Base-by-base conservation (phyloP, 352 stramenopile species). In the Globisporangium sylvaticum region DNA sequence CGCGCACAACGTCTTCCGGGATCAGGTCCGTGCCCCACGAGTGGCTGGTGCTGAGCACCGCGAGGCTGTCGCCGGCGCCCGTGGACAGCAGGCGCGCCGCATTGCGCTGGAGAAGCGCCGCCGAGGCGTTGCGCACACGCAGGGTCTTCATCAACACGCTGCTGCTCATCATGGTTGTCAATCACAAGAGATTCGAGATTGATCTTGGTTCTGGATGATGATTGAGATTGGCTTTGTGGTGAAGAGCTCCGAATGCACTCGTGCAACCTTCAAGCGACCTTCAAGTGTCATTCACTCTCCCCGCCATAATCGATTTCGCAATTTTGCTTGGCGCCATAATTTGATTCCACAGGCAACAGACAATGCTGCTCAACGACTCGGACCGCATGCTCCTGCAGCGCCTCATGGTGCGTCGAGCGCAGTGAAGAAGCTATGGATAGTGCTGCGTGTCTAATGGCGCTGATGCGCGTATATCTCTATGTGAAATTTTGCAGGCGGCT, bases 1-100 rank as follows among this genome's bases (percentile, higher is more conserved):
- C 83, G 7, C 74, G 71, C 54, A 99, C 96, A 53, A 99, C 92
- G 61, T 98, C 88, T 32, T 92, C 81, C 8, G 93, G 94, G 70
- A 94, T 96, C 9, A 93, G 72, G 60, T 92, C 81, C 15, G 52
- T 68, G 61, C 64, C 68, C 53, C 64, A 69, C 56, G 64, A 78
- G 58, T 66, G 50, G 50, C 58, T 66, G 34, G 58, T 52, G 34
- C 18, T 48, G 14, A 57, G 46, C 20, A 66, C 50, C 6, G 58
- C 58, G n/a, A 71, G 54, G 22, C 52, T 69, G 52, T 64, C 29
- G 14, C n/a, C 9, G 3, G 60, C n/a, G 22, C 34, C 15, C 24
- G 44, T 53, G 27, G 27, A 31, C 31, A 69, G 56, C 31, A 58
- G 20, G 7, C 64, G 56, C 12, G 25, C 22, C 4, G 57, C 6